Evolutionary conservation across 2,329 filamentous ascomycete species (phyloP).

Genomic region (Colletotrichum abscissum): DNA sequence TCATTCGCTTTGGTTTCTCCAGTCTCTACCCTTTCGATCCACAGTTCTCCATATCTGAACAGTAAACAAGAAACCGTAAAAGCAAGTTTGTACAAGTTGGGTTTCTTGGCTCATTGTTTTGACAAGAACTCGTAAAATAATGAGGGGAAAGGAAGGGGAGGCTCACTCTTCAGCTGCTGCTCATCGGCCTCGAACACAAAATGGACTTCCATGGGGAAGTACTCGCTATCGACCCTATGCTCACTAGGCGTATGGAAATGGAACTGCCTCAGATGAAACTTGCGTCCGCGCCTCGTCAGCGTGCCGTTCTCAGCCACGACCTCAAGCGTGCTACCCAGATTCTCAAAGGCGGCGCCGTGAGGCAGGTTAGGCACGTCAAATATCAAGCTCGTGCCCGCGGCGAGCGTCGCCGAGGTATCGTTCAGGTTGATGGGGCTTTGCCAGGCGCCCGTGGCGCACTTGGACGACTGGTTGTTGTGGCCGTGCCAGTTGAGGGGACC

Average conservation of each 20-base stretch:
- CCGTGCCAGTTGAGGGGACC: constrained; percentile 66
- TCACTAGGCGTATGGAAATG: constrained; percentile 72
- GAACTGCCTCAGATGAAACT: constrained; percentile 63
- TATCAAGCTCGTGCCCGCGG: constrained; percentile 44
- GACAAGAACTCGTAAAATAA: too few species aligned
- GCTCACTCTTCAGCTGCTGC: constrained; percentile 33
- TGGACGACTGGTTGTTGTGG: constrained; percentile 54
- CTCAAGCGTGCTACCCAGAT: constrained; percentile 64
- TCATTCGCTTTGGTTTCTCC: too few species aligned
- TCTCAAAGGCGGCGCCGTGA: constrained; percentile 57
- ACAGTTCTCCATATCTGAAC: not conserved
- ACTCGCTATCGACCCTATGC: constrained; percentile 60
- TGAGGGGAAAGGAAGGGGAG: not conserved
- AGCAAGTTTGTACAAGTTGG: not conserved
- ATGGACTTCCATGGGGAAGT: constrained; percentile 54
- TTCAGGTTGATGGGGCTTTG: constrained; percentile 69
- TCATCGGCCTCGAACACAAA: constrained; percentile 51
- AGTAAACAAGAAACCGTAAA: not conserved
- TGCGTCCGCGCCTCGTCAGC: constrained; percentile 50
- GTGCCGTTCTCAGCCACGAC: constrained; percentile 58
- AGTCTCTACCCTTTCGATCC: not conserved
- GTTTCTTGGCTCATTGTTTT: not conserved
- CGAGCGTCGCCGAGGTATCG: constrained; percentile 34
- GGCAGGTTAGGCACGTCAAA: constrained; percentile 49
- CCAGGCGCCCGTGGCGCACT: constrained; percentile 59